phyloP scores from a whole-genome alignment of 169 alveolate genomes.

The Pseudocohnilembus persalinus region DNA sequence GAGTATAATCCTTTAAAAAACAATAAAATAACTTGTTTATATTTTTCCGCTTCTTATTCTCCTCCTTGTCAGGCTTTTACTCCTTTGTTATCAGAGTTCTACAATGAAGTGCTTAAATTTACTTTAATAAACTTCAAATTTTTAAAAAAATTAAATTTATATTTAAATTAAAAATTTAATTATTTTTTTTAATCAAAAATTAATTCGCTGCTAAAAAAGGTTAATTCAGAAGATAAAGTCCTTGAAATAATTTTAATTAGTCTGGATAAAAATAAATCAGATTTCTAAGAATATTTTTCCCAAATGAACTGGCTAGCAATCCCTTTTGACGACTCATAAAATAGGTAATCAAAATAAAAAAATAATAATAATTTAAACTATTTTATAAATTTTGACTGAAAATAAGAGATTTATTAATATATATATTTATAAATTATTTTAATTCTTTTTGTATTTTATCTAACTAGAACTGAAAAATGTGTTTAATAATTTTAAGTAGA shows the following conservation, averaged over 20 bases:
- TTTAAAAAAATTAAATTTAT: no score
- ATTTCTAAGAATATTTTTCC: conserved; percentile 33
- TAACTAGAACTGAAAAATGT: conserved; percentile 30
- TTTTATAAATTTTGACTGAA: no score
- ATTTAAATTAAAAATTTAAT: no score
- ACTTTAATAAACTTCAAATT: no score
- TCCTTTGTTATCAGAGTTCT: conserved; percentile 41
- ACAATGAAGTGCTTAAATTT: conserved; percentile 44
- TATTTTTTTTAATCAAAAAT: no score
- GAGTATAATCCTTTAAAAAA: conserved; percentile 20
- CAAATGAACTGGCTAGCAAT: conserved; percentile 53
- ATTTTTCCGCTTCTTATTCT: conserved; percentile 39
- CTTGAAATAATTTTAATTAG: conserved; percentile 44
- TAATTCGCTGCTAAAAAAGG: no score
- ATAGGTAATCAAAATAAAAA: no score
- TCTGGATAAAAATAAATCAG: conserved; percentile 20
- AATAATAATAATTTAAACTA: no score
- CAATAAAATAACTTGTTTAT: conserved; percentile 26
- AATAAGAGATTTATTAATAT: no score
- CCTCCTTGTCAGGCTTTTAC: conserved; percentile 50
- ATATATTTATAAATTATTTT: no score
- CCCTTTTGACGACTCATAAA: conserved; percentile 32
- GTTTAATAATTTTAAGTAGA: conserved; percentile 30
- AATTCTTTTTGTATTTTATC: no score
- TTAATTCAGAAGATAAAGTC: conserved; percentile 42